Evolutionary conservation across 495 filamentous ascomycete species (phyloP).

Genomic region (Aspergillus incahuasiensis): DNA sequence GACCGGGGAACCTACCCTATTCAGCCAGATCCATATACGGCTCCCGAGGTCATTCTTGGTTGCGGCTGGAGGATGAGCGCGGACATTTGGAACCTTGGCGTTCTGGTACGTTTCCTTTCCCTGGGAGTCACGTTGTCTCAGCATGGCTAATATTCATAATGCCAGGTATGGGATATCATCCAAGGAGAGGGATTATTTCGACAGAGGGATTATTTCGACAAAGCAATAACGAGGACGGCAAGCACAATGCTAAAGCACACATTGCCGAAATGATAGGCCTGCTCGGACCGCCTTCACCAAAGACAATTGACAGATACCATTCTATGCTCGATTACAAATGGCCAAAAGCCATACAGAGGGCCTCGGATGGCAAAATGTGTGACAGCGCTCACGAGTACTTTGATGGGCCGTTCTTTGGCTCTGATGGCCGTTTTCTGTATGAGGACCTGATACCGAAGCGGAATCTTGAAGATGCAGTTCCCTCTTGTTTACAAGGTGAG

Average conservation of each 20-base stretch:
- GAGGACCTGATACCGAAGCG: constrained; percentile 19
- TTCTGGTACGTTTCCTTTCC: constrained; percentile 28
- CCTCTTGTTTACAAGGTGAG: constrained; percentile 27
- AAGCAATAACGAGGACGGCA: constrained; percentile 12
- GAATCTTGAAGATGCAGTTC: constrained; percentile 12
- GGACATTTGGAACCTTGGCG: constrained; percentile 40
- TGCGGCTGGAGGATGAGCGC: constrained; percentile 31
- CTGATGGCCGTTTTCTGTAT: constrained; percentile 19
- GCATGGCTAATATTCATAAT: neutral
- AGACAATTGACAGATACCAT: constrained; percentile 27
- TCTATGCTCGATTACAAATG: constrained; percentile 14
- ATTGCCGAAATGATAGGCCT: constrained; percentile 38
- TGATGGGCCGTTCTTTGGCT: constrained; percentile 21
- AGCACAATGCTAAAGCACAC: constrained; percentile 28
- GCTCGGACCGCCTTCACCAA: constrained; percentile 35
- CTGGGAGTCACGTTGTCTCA: neutral
- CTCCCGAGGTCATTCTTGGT: constrained; percentile 36
- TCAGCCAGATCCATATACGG: constrained; percentile 32
- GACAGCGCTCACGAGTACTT: constrained; percentile 18
- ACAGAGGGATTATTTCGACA: constrained; percentile 31
- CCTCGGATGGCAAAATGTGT: constrained; percentile 9
- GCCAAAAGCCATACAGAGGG: constrained; percentile 13
- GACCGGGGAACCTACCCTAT: constrained; percentile 24
- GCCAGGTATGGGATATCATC: constrained; percentile 42
- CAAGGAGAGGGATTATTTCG: constrained; percentile 33